A percentile compares a stretch with the other conserved stretches of the same genome.
Evolutionary conservation across 2,329 filamentous ascomycete genomes (phyloP).

Genomic region (Cyphellophora attinorum): DNA sequence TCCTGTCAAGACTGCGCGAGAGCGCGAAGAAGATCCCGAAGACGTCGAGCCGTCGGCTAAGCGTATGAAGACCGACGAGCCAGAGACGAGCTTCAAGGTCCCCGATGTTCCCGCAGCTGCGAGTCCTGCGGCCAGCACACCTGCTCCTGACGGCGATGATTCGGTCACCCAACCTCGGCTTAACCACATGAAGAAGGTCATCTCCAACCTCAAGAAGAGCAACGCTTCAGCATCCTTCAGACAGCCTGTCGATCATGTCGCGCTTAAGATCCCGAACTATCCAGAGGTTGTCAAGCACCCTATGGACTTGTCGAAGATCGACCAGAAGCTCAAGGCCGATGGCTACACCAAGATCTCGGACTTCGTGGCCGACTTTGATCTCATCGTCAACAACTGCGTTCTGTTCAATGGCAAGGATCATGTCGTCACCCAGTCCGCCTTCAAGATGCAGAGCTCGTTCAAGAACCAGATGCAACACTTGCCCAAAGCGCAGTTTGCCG

Average conservation of each 20-base stretch:
- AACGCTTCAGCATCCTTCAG: constrained; percentile 69
- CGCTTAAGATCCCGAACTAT: constrained; percentile 66
- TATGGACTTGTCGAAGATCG: constrained; percentile 77
- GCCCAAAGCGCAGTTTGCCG: constrained; percentile 45
- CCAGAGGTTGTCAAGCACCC: constrained; percentile 64
- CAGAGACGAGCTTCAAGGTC: constrained; percentile 29
- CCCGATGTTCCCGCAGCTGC: constrained; percentile 29
- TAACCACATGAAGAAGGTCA: constrained; percentile 19
- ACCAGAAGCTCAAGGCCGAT: constrained; percentile 64
- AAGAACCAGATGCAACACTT: constrained; percentile 48
- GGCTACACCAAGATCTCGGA: constrained; percentile 61
- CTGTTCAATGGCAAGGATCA: constrained; percentile 77
- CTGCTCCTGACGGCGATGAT: constrained; percentile 15
- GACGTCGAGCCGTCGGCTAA: constrained; percentile 63
- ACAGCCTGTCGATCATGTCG: constrained; percentile 66
- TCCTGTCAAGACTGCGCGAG: constrained; percentile 56
- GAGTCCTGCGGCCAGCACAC: constrained; percentile 18
- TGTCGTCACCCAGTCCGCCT: constrained; percentile 58
- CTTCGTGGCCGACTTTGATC: constrained; percentile 63
- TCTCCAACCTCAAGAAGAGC: constrained; percentile 61
- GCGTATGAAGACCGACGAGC: constrained; percentile 61
- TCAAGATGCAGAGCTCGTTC: constrained; percentile 51
- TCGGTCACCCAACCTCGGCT: constrained; percentile 13
- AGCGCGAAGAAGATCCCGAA: constrained; percentile 62
- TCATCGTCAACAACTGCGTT: constrained; percentile 70